Evolutionary conservation across 2,329 filamentous ascomycete species (phyloP).

Genomic region (Fusarium dimerum): DNA sequence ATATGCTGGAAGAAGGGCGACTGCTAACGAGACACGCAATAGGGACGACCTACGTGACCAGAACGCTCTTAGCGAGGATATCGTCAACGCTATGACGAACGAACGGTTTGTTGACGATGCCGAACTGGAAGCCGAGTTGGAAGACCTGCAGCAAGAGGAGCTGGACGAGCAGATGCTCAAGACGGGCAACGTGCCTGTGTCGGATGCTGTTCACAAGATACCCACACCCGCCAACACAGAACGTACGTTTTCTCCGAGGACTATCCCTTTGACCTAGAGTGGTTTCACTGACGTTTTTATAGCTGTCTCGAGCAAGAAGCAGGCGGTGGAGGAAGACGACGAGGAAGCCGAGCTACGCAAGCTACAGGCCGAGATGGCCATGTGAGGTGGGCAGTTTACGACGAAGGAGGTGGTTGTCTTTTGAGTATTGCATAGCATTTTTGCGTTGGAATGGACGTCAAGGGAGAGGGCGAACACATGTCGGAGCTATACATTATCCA

Average conservation of each 20-base stretch:
- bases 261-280: too few relatives aligned
- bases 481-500: neutral
- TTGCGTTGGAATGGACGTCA: conserved; percentile 16
- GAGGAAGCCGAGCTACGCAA: conserved; percentile 94
- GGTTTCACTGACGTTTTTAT: neutral
- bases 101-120: conserved; percentile 75
- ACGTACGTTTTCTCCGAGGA: conserved; percentile 55
- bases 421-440: conserved; percentile 29
- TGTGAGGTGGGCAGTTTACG: conserved; percentile 52
- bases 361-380: conserved; percentile 95
- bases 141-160: conserved; percentile 84
- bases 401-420: conserved; percentile 3
- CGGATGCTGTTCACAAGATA: conserved; percentile 74
- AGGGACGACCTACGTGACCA: conserved; percentile 92
- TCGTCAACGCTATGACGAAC: conserved; percentile 81
- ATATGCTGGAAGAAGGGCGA: neutral
- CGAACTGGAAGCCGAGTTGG: conserved; percentile 84
- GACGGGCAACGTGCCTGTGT: conserved; percentile 80
- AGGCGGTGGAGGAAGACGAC: conserved; percentile 76
- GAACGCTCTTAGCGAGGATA: conserved; percentile 91
- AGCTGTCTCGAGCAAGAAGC: conserved; percentile 37
- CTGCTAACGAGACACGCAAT: conserved; percentile 33
- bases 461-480: conserved; percentile 4
- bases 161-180: conserved; percentile 93
- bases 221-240: conserved; percentile 74